phyloP scores from a whole-genome alignment of 2,329 filamentous ascomycete genomes.

The Periconia digitata region DNA sequence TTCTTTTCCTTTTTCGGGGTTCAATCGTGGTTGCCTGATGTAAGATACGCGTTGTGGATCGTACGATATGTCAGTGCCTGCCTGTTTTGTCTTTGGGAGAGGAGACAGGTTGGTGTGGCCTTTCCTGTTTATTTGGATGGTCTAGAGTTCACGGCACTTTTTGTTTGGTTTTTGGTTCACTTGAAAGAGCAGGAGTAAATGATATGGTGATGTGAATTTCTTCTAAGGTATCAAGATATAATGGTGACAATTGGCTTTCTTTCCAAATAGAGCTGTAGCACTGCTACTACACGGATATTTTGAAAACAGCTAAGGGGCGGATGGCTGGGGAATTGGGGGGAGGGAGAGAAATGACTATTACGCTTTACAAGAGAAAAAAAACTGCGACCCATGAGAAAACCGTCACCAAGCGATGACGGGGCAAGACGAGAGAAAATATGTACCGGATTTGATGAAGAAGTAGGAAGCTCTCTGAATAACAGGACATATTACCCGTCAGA shows the following conservation, averaged over 20 bases:
- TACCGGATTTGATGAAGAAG: constrained; percentile 12
- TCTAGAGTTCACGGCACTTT: too few relatives aligned
- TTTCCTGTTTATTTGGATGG: too few relatives aligned
- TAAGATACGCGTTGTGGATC: too few relatives aligned
- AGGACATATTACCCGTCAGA: neutral
- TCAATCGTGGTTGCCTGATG: too few relatives aligned
- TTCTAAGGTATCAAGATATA: neutral
- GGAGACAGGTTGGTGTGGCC: too few relatives aligned
- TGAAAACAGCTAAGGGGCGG: too few relatives aligned
- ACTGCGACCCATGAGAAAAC: constrained; percentile 4
- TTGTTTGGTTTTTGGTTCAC: too few relatives aligned
- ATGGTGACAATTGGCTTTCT: neutral
- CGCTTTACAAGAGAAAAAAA: constrained; percentile 2
- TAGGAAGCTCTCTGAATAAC: neutral
- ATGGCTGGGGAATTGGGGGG: too few relatives aligned
- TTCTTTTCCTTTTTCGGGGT: too few relatives aligned
- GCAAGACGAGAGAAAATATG: constrained; percentile 10
- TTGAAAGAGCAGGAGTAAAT: too few relatives aligned
- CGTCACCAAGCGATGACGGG: constrained; percentile 2
- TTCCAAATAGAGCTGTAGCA: neutral
- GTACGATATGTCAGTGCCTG: too few relatives aligned
- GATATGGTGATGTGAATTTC: neutral
- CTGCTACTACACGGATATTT: neutral
- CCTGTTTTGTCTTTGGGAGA: too few relatives aligned
- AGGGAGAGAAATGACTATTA: neutral